A percentile compares a stretch with the other conserved stretches of the same genome.
Conservation (phyloP, 2,329 filamentous ascomycete genomes). For the Monosporascus sp. region DNA sequence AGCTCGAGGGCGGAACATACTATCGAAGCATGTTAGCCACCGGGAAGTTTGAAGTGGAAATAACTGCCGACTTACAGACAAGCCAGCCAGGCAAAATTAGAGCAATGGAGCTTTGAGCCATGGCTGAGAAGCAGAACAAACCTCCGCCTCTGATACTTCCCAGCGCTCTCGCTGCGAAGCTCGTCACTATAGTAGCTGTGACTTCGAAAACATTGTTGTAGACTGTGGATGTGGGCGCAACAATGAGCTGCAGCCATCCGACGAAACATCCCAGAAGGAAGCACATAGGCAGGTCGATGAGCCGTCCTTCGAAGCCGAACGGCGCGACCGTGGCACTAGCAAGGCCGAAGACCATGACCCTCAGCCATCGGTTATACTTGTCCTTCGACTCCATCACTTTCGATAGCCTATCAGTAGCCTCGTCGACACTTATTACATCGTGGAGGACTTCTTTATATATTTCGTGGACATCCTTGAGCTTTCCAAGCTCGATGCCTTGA, state of each 20-base stretch:
- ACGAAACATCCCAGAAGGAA: conserved; percentile 24
- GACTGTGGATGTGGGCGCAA: conserved; percentile 68
- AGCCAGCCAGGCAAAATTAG: conserved; percentile 65
- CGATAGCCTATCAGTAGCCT: conserved; percentile 20
- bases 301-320: conserved; percentile 22
- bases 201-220: conserved; percentile 53
- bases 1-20: conserved; percentile 56
- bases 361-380: conserved; percentile 23
- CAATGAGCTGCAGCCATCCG: conserved; percentile 59
- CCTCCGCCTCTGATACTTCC: conserved; percentile 56
- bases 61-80: conserved; percentile 23
- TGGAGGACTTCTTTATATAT: conserved; percentile 81
- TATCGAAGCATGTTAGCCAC: conserved; percentile 17
- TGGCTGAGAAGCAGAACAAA: conserved; percentile 65
- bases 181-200: conserved; percentile 56
- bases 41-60: neutral
- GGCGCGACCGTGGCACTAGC: conserved; percentile 23
- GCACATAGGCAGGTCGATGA: conserved; percentile 24
- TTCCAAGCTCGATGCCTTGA: conserved; percentile 69
- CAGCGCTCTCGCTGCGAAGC: conserved; percentile 63
- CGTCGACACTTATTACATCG: conserved; percentile 42
- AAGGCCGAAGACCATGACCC: conserved; percentile 23
- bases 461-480: conserved; percentile 67
- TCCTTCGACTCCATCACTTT: conserved; percentile 19
- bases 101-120: conserved; percentile 69